Base-by-base conservation (phyloP, 345 rosid genomes). In the Hirschfeldia incana region DNA sequence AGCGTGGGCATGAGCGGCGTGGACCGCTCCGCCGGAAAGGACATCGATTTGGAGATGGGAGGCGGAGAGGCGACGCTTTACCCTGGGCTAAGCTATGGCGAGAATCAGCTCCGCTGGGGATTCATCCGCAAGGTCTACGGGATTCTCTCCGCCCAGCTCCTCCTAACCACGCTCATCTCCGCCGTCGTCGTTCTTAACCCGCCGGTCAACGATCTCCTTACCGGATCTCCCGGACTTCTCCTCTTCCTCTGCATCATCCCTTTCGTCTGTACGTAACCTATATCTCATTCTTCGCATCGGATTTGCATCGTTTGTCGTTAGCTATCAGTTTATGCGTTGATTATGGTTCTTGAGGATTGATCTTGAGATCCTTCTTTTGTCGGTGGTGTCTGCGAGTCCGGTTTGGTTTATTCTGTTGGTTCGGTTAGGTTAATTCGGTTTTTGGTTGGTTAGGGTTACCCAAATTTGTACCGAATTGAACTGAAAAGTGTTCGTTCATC, bases 41-140 rank as follows among this genome's bases (percentile, higher is more conserved):
- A 73, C 65, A 71, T 82, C 6, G 95, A 88, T 57, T 65, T 87
- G n/a, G 93, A 88, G 78, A 81, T 84, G 60, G 92, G 97, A 81
- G 84, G 76, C 51, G 90, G 98, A 49, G 93, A 87, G 82, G 81
- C 89, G 68, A 82, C 89, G 70, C 86, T 92, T 66, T 94, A 89
- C 75, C 97, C 97, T 0, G 97, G 95, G 57, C 84, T 94, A 44
- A 81, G 97, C 81, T 75, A 72, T 61, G 97, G 95, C 27, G 98
- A 94, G 85, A 90, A 92, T 83, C 89, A 90, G 72, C 94, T 92
- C 69, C 96, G 99, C 3, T 95, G 98, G 98, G 98, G 93, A 8
- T 88, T 95, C 81, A 88, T 92, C 71, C 97, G 94, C 68, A 95
- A 95, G 76, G 98, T 93, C 68, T 95, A 93, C 75, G 97, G 94